These are phyloP conservation scores for Nemania diffusa DNA, from an alignment of 2,329 filamentous ascomycete genomes.

Conservation along the genomic window DNA sequence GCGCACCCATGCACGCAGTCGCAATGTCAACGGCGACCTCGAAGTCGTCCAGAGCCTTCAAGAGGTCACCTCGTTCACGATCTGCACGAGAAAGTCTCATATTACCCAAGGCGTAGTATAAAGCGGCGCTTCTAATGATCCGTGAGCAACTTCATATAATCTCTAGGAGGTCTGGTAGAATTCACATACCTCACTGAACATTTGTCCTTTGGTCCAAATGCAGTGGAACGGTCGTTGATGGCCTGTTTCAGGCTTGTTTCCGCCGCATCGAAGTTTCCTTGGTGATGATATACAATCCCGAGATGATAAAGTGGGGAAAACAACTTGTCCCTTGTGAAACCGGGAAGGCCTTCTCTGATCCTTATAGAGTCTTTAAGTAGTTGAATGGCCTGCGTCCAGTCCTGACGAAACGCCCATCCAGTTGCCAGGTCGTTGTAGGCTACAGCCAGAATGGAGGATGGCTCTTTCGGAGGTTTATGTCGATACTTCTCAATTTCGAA, in stretches of 20 bases:
- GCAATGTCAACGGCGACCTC: background rate
- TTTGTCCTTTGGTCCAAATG: background rate
- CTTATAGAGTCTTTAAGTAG: background rate
- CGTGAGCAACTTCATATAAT: background rate
- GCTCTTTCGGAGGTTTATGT: background rate
- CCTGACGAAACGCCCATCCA: background rate
- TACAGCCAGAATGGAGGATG: background rate
- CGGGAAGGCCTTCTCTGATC: background rate
- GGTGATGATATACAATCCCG: background rate
- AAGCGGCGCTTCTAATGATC: background rate
- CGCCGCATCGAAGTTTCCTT: background rate
- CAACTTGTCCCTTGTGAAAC: background rate
- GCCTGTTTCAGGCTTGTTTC: background rate
- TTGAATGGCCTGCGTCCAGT: background rate
- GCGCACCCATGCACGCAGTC: background rate
- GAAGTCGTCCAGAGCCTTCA: background rate
- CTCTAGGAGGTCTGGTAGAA: background rate
- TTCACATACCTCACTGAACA: background rate
- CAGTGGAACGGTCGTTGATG: background rate
- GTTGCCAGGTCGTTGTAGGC: background rate
- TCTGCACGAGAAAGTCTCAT: background rate
- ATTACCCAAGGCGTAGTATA: background rate
- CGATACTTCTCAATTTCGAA: background rate
- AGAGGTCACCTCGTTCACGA: background rate
- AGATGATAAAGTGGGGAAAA: background rate